phyloP scores from a whole-genome alignment of 345 rosid genomes.

The Corchorus olitorius region DNA sequence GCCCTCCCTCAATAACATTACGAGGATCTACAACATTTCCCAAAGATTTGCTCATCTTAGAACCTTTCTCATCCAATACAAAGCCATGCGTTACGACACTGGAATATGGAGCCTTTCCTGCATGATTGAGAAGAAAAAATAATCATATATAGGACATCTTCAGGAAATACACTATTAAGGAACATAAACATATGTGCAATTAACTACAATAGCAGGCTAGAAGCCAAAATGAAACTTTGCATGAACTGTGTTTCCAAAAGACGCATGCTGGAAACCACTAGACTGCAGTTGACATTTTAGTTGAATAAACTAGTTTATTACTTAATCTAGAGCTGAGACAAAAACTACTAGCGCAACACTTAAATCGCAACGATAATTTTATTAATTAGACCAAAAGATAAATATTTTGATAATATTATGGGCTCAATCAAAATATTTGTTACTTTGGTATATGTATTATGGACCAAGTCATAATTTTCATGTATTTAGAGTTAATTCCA shows the following conservation, averaged over 20 bases:
- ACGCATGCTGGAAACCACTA: not conserved
- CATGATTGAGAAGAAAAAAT: conserved; percentile 21
- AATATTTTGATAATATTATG: too few species aligned
- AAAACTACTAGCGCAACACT: not conserved
- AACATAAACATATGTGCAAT: conserved; percentile 7
- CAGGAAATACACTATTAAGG: not conserved
- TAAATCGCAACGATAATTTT: not conserved
- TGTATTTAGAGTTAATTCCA: too few species aligned
- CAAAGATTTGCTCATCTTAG: conserved; percentile 95
- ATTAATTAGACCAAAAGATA: not conserved
- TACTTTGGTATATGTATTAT: not conserved
- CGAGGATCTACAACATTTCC: conserved; percentile 94
- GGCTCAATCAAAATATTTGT: too few species aligned
- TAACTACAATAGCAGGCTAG: not conserved
- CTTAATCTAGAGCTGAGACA: not conserved
- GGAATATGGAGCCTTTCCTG: conserved; percentile 87
- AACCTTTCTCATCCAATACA: conserved; percentile 96
- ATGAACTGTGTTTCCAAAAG: conserved; percentile 12
- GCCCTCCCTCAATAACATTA: conserved; percentile 80
- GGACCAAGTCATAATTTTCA: not conserved
- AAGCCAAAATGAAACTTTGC: conserved; percentile 15
- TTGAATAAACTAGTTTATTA: not conserved
- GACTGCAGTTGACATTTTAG: not conserved
- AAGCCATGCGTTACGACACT: conserved; percentile 93
- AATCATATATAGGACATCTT: not conserved